Evolutionary conservation across 371 early-diverging fungal species (phyloP), one percentile per base, ranked within the genome.

Genomic region (Mucor lusitanicus): DNA sequence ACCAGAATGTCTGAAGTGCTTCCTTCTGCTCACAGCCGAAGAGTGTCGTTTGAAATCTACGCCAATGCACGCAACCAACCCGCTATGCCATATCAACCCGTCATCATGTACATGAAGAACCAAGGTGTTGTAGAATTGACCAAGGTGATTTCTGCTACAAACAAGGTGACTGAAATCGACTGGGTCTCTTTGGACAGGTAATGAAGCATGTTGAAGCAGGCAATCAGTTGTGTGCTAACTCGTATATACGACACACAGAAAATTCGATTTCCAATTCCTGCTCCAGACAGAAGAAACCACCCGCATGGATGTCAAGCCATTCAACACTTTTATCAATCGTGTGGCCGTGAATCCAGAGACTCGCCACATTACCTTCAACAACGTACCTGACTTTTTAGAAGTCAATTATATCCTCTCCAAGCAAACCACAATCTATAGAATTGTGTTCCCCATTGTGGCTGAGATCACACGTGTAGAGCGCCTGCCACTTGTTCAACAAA

Each of bases 171-270:
- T 5, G 83, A 86, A 23, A 65, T 84, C 9, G 73, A 82, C n/a
- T 86, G 83, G 84, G 71, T 72, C 0, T 75, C 78, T 8, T 61
- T 84, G 23, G 83, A 84, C 27, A 67, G 80, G 83, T 83, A 79
- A 37, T 11, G 8, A 15, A 13, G 27, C 23, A n/a, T 12, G 13
- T 21, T 1, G 21, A 44, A n/a, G 5, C 46, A 15, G 13, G 21
- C 13, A 15, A 19, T 1, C 6, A 30, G 6, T 6, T 2, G 12
- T 61, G 6, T 35, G 25, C 42, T 42, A 42, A 42, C 21, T n/a
- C 3, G 21, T n/a, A n/a, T 15, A 33, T 33, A 11, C 23, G 30
- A 44, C 11, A 25, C 6, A 0, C 69, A 81, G 82, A 53, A 84
- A 82, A 70, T 74, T 76, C 40, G 86, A 86, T 48, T 86, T 86